Evolutionary conservation across 2,329 filamentous ascomycete genomes (phyloP), one percentile per base, ranked within the genome.

Genomic region (Cryphonectria naterciae): DNA sequence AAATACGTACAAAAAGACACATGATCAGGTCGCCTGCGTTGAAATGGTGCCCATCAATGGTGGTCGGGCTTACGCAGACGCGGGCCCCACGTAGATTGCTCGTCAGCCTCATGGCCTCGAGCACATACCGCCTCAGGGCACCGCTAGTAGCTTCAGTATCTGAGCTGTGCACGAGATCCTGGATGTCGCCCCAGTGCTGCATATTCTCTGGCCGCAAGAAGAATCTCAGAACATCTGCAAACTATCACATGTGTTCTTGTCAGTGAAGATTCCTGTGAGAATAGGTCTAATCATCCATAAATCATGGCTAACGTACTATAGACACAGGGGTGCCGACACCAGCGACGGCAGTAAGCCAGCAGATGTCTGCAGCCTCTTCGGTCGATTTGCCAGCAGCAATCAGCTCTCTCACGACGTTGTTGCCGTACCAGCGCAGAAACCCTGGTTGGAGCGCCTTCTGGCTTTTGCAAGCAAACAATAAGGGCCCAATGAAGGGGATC

Each of bases 101-200:
- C 0, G 82, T 82, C 67, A 84, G 68, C 15, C 82, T 80, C 71
- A 81, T 80, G 2, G 81, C 82, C 72, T 84, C 82, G n/a, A 72
- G 68, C 17, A 84, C 81, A 35, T 84, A 83, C 32, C 77, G 77
- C 0, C 78, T 77, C 0, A 84, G 35, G 10, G 5, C 19, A 4
- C 46, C 76, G 19, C 81, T 77, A 11, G 46, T 52, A 11, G 46
- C 46, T n/a, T 52, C 46, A 19, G 22, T 52, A 54, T 83, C 78
- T 5, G 77, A 75, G 62, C 77, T 80, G 46, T 79, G 75, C 1
- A 79, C 81, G 5, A 84, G 72, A 2, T 67, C 75, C 70, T 85
- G 82, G 3, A 85, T 81, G 28, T 85, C 80, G 10, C 78, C 75
- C 81, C 84, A 84, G 73, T 84, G 52, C 2, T 17, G n/a, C 1